Base-by-base conservation (phyloP, 192 early-diverging fungal genomes). In the Mortierella claussenii region DNA sequence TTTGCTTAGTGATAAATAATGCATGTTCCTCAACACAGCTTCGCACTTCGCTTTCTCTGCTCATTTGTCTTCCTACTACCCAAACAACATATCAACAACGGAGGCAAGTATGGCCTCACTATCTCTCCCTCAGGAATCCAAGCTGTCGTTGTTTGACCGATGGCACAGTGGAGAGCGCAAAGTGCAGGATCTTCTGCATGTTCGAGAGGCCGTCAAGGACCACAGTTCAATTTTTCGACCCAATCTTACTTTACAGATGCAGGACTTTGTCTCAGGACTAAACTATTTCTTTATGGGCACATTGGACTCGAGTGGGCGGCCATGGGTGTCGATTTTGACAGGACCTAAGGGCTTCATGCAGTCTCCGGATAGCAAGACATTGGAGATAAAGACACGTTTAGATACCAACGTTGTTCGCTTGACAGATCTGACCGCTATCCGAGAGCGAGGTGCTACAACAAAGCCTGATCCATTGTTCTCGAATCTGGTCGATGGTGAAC, bases 241-340 rank as follows among this genome's bases (percentile, higher is more conserved):
- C 2, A 66, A 9, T 18, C 45, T 75, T 6, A 75, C 71, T 0
- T 13, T 20, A 0, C 71, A 75, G 57, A 57, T 60, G 56, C 56
- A 75, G 18, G 56, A 75, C 23, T 75, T 75, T 48, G 71, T 75
- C 0, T 50, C 71, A 3, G 36, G 50, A 2, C 42, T 75, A 10
- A 59, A 60, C 20, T 75, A 75, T 42, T 51, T 75, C n/a, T 75
- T 64, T 26, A 28, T 75, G 1, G 71, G 71, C 4, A 65, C 71
- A 1, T 48, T 75, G 34, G 71, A 75, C 45, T 42, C 36, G 4
- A 23, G 49, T 1, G 71, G 71, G 1, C 55, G 71, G 6, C 71
- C 71, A 8, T 75, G 71, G 71, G 71, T 75, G 7, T 75, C 71
- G 2, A 66, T 75, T 11, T 15, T 75, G 24, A 48, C 62, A 5